Evolutionary conservation across 2,329 filamentous ascomycete species (phyloP), one percentile per base, ranked within the genome.

Genomic region (Fusarium ambrosium): DNA sequence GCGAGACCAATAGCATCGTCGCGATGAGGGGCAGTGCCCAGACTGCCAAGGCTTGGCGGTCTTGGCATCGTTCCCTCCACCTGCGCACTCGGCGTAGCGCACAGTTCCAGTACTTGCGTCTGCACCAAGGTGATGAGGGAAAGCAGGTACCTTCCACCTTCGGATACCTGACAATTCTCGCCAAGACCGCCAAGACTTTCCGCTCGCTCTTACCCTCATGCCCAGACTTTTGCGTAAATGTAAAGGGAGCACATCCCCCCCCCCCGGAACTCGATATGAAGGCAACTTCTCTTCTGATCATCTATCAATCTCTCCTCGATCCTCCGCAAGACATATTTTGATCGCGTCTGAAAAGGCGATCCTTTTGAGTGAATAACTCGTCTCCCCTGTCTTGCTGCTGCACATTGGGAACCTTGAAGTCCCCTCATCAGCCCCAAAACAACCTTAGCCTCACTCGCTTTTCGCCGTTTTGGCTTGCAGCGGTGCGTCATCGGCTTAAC

Each of bases 101-200:
- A 45, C 59, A 45, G 51, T 69, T 48, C 34, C n/a, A 55, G 53
- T 76, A 81, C 78, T 27, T 73, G 0, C 0, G 4, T 0, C 3
- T 4, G 3, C 7, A 5, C 29, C 4, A 4, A 4, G 6, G 5
- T 8, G 4, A 4, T n/a, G 20, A 4, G 1, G 2, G 3, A 0
- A 2, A 4, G 0, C 16, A 66, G 24, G 77, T 77, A 71, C 37
- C 45, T 20, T 9, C 27, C 29, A 64, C 59, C 16, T 18, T 20
- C 10, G 22, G 41, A 32, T 80, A 81, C 81, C 56, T 76, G 18
- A 22, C 16, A 3, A 39, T 63, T 48, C 27, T 72, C 74, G 77
- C 78, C 81, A 82, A 82, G 80, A 79, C 64, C 55, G 82, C 82
- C 82, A 83, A 83, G 81, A 75, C 73, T 79, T 83, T 80, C 82